A percentile compares a stretch with the other conserved stretches of the same genome.
Evolutionary conservation across 2,329 filamentous ascomycete species (phyloP).

Genomic region (Lachnellula cervina): DNA sequence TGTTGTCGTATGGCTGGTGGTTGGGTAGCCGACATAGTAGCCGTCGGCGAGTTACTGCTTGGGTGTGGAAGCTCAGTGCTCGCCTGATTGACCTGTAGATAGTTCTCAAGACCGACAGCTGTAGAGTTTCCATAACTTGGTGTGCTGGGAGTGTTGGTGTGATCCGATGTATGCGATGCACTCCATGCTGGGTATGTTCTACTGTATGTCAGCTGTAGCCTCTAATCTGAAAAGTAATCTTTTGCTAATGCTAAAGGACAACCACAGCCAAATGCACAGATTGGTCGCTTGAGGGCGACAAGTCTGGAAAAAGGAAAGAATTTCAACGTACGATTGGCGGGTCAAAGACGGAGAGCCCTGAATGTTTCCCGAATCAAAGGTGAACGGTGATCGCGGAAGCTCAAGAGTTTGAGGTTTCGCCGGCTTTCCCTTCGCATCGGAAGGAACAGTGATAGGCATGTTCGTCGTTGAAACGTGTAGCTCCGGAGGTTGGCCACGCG

Average conservation of each 20-base stretch:
- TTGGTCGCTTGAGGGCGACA: not conserved
- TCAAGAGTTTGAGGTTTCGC: constrained; percentile 25
- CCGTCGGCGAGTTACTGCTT: constrained; percentile 12
- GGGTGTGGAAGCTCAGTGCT: constrained; percentile 18
- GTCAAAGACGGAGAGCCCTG: constrained; percentile 25
- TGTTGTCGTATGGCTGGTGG: constrained; percentile 12
- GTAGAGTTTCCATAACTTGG: constrained; percentile 21
- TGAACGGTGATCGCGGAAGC: constrained; percentile 29
- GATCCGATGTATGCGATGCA: constrained; percentile 25
- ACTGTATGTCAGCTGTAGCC: constrained; percentile 14
- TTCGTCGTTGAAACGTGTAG: constrained; percentile 26
- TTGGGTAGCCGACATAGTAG: constrained; percentile 13
- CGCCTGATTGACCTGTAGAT: constrained; percentile 25
- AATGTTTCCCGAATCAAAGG: constrained; percentile 29
- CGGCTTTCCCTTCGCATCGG: constrained; percentile 20
- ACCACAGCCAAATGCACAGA: not conserved
- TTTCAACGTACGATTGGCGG: constrained; percentile 27
- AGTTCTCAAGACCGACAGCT: constrained; percentile 21
- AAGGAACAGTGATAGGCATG: constrained; percentile 14
- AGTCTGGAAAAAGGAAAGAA: not conserved
- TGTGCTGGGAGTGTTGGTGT: constrained; percentile 21
- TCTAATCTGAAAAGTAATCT: not conserved
- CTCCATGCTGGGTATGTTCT: constrained; percentile 27
- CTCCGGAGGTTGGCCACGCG: constrained; percentile 30
- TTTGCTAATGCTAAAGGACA: not conserved